Percentiles rank a stretch among this genome's conserved stretches.
Evolutionary conservation across 2,329 filamentous ascomycete genomes (phyloP).

Genomic region (Aureobasidium mangrovei): DNA sequence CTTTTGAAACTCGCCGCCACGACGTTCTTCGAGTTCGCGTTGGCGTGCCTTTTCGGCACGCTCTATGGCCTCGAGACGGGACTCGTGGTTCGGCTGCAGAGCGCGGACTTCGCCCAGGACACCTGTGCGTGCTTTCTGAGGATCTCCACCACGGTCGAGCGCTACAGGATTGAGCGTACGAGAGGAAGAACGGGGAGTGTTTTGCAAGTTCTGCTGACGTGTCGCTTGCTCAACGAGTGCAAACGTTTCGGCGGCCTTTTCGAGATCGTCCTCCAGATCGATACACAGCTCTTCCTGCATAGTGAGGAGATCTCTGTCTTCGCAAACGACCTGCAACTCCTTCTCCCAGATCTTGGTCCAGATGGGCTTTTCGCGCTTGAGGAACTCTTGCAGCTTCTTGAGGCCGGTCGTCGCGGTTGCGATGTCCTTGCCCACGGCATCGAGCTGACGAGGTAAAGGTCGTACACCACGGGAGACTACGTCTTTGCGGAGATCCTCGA

Average conservation of each 20-base stretch:
- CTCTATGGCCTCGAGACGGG: slow-evolving; percentile 88
- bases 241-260: slow-evolving; percentile 90
- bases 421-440: slow-evolving; percentile 82
- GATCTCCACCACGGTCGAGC: slow-evolving; percentile 48
- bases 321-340: slow-evolving; percentile 89
- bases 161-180: slow-evolving; percentile 26
- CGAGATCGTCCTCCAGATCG: slow-evolving; percentile 86
- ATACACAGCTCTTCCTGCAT: slow-evolving; percentile 93
- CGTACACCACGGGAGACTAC: slow-evolving; percentile 89
- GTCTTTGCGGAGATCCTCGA: slow-evolving; percentile 95
- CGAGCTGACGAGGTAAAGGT: slow-evolving; percentile 80
- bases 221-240: slow-evolving; percentile 93
- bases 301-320: slow-evolving; percentile 86
- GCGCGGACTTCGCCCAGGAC: slow-evolving; percentile 89
- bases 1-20: slow-evolving; percentile 68
- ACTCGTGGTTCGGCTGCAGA: slow-evolving; percentile 87
- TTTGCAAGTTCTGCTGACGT: slow-evolving; percentile 86
- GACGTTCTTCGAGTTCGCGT: slow-evolving; percentile 73
- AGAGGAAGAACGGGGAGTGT: slow-evolving; percentile 25
- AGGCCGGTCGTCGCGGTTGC: slow-evolving; percentile 72
- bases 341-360: slow-evolving; percentile 99
- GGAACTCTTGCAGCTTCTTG: slow-evolving; percentile 87
- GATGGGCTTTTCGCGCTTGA: slow-evolving; percentile 83
- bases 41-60: slow-evolving; percentile 87
- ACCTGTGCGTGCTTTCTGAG: slow-evolving; percentile 75